Evolutionary conservation across 805 yeast genomes (phyloP), one percentile per base, ranked within the genome.

Genomic region (Candida berthetii): DNA sequence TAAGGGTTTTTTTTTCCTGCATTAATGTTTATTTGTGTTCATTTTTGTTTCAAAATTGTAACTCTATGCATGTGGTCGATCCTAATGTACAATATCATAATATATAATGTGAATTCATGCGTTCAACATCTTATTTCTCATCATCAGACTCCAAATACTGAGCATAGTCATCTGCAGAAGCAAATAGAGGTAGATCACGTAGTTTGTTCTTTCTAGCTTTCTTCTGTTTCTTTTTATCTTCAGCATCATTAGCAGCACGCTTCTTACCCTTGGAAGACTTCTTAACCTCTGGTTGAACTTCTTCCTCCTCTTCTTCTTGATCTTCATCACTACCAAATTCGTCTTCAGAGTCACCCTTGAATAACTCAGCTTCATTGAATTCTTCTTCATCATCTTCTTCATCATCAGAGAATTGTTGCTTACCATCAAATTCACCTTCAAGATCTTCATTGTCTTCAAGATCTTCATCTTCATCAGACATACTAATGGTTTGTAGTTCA

Each of bases 141-240:
- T 53, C 50, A 36, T 82, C 85, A 14, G 85, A 80, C 24, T 71
- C 71, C 59, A 85, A 64, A 51, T 80, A 82, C 56, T 85, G 71
- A 22, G 91, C 82, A 58, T 88, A 89, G 46, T 85, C 96, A 34
- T 85, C 96, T 9, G 81, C 95, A 36, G 89, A 81, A 1, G 96
- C 97, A 66, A 88, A 90, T 17, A 80, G 71, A 18, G 97, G 97
- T 45, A 90, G 67, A 37, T 73, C 78, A 55, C 76, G 80, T 54
- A 85, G 65, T 60, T 76, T 80, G 36, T 69, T 63, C 57, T 70
- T 78, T 68, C 75, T 79, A 16, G 70, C 42, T 52, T 57, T 44
- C 53, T 57, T 49, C 16, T 39, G 29, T n/a, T 43, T 31, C 36
- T 46, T 43, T 7, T 40, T 40, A 35, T 48, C 48, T 37, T 49